Evolutionary conservation across 305 asterid species (phyloP).

Genomic region (Rubia tinctorum): DNA sequence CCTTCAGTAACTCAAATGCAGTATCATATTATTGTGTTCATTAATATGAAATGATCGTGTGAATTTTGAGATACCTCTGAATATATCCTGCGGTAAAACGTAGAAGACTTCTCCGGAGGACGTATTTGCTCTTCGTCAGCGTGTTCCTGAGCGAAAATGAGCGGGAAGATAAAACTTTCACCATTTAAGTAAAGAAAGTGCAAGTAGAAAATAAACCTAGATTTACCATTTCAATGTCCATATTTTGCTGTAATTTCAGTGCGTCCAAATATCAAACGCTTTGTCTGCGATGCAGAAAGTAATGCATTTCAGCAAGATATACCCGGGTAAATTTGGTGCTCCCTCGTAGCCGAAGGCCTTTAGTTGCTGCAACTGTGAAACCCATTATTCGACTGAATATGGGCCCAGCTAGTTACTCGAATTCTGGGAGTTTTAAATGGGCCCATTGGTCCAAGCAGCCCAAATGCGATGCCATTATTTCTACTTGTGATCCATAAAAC

Average conservation of each 20-base stretch:
- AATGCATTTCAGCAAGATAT: not conserved
- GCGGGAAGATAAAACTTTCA: not conserved
- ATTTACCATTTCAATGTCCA: constrained; percentile 23
- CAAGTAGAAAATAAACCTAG: not conserved
- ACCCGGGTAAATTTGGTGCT: not conserved
- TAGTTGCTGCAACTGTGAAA: not conserved
- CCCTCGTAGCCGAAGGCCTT: not conserved
- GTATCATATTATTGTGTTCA: not conserved
- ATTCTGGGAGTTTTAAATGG: not conserved
- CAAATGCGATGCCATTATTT: not conserved
- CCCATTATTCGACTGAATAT: not conserved
- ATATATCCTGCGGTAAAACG: constrained; percentile 60
- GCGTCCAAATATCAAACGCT: constrained; percentile 16
- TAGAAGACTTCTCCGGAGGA: constrained; percentile 43
- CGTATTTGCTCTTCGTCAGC: constrained; percentile 20
- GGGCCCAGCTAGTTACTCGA: not conserved
- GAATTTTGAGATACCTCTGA: constrained; percentile 46
- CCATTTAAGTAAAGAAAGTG: not conserved
- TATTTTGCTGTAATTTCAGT: not conserved
- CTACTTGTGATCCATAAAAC: not conserved
- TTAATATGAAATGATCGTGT: not conserved
- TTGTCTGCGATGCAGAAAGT: not conserved
- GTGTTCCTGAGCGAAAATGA: constrained; percentile 15
- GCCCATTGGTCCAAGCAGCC: not conserved
- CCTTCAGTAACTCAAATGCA: not conserved